Conservation (phyloP, 2,329 filamentous ascomycete genomes). For the Rutstroemia sp. region DNA sequence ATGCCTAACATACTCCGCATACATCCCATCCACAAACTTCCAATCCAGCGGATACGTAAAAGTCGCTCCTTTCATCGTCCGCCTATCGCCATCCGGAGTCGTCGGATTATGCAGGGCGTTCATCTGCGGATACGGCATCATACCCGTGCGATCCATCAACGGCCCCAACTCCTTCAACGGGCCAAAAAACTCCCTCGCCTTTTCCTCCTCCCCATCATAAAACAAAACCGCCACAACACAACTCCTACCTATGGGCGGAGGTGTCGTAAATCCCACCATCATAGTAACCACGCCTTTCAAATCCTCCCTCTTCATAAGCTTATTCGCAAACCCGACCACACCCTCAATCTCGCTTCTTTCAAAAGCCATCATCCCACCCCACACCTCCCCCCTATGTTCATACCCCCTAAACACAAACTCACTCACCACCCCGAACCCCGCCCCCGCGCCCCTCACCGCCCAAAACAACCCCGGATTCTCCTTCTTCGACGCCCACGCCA, state of each 20-base stretch:
- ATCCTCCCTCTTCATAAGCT: conserved; percentile 6
- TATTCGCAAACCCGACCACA: conserved; percentile 14
- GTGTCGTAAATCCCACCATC: not conserved
- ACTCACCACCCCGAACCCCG: not conserved
- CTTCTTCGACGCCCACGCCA: conserved; percentile 11
- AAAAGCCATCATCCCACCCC: conserved; percentile 16
- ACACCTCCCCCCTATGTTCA: conserved; percentile 25
- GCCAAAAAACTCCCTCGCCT: conserved; percentile 25
- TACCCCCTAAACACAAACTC: not conserved
- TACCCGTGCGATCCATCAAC: conserved; percentile 18
- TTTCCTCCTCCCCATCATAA: conserved; percentile 29
- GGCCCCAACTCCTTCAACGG: conserved; percentile 25
- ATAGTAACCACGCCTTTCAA: not conserved
- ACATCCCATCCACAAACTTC: conserved; percentile 21
- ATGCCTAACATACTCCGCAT: conserved; percentile 26
- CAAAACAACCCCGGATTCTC: conserved; percentile 20
- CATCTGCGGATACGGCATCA: conserved; percentile 29
- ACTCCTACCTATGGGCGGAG: too few relatives aligned
- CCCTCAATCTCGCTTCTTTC: conserved; percentile 4
- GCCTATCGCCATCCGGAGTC: conserved; percentile 26
- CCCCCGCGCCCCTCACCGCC: conserved; percentile 14
- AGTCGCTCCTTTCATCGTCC: conserved; percentile 31
- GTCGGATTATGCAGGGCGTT: conserved; percentile 29
- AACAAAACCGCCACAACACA: conserved; percentile 15
- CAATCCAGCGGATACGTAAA: conserved; percentile 29